Percentiles rank a stretch among this genome's conserved stretches.
These are phyloP conservation scores for Miamiensis avidus DNA, from an alignment of 169 alveolate species.

Conservation along the genomic window DNA sequence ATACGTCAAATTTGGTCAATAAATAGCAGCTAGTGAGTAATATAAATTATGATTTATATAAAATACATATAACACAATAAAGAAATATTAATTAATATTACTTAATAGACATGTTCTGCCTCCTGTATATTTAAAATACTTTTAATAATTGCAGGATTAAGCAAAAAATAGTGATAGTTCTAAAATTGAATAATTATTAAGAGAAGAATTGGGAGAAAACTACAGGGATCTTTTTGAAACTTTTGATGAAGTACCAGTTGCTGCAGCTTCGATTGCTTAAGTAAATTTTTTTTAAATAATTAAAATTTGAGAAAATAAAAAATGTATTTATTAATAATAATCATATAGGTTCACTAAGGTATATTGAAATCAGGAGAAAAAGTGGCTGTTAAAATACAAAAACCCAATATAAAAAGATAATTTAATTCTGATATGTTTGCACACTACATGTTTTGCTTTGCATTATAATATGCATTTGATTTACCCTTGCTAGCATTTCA, in stretches of 20 bases:
- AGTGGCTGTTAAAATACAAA: conserved; percentile 47
- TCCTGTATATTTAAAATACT: conserved; percentile 43
- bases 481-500: conserved; percentile 35
- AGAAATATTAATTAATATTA: too few relatives aligned
- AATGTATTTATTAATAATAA: too few relatives aligned
- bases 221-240: conserved; percentile 25
- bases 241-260: conserved; percentile 35
- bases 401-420: conserved; percentile 42
- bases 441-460: conserved; percentile 36
- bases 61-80: too few relatives aligned
- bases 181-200: conserved; percentile 12
- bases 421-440: conserved; percentile 41
- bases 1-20: conserved; percentile 48
- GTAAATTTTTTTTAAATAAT: background rate
- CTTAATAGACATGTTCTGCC: conserved; percentile 5
- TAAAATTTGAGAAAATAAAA: too few relatives aligned
- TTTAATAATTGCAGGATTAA: conserved; percentile 35
- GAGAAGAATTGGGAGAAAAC: conserved; percentile 30
- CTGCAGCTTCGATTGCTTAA: conserved; percentile 46
- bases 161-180: conserved; percentile 32
- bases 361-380: conserved; percentile 21
- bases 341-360: conserved; percentile 27
- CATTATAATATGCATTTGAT: conserved; percentile 37
- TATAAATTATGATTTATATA: too few relatives aligned
- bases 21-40: conserved; percentile 40